These are phyloP conservation scores for Penicillium pulvis DNA, from an alignment of 495 filamentous ascomycete genomes.

Conservation along the genomic window DNA sequence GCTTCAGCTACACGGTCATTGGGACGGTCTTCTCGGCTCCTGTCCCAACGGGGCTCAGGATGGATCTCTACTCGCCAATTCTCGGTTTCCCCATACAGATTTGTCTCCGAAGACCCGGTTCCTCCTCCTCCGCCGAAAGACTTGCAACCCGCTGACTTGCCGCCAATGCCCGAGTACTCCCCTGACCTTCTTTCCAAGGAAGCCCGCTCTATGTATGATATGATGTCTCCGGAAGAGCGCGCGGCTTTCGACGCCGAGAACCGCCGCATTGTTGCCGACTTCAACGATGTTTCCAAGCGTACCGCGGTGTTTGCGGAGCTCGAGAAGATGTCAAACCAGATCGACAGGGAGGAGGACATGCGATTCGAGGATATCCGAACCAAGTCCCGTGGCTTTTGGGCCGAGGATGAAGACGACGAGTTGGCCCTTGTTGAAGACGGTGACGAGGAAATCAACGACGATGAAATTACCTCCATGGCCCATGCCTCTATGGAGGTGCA, in stretches of 20 bases:
- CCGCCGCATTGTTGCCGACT: conserved; percentile 37
- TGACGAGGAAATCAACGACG: conserved; percentile 67
- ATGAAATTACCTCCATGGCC: conserved; percentile 78
- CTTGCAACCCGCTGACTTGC: conserved; percentile 35
- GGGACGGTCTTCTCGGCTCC: conserved; percentile 35
- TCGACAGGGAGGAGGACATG: conserved; percentile 38
- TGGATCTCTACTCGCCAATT: conserved; percentile 37
- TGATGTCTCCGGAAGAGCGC: conserved; percentile 50
- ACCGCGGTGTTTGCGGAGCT: conserved; percentile 34
- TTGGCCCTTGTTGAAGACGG: conserved; percentile 55
- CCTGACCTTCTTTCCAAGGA: conserved; percentile 40
- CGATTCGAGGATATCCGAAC: conserved; percentile 37
- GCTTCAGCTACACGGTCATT: conserved; percentile 43
- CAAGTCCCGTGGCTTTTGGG: conserved; percentile 50
- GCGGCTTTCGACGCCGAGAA: conserved; percentile 45
- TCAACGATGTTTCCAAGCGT: conserved; percentile 40
- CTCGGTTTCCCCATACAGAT: conserved; percentile 39
- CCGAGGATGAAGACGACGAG: conserved; percentile 56
- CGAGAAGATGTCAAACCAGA: conserved; percentile 30
- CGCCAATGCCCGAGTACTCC: conserved; percentile 41
- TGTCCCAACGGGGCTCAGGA: conserved; percentile 35
- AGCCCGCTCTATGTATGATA: conserved; percentile 49
- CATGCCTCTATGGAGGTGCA: conserved; percentile 89
- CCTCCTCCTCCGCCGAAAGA: conserved; percentile 36
- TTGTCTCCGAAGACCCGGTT: conserved; percentile 41